phyloP scores from a whole-genome alignment of 345 rosid genomes.

The Brassica napus region Da-Ae NC_063450.1:16474001-16474500 shows the following conservation, averaged over 20 bases:
- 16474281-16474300: not conserved
- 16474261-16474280: not conserved
- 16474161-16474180: not conserved
- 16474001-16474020: no score
- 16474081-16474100: not conserved
- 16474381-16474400: not conserved
- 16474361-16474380: not conserved
- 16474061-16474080: not conserved
- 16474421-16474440: not conserved
- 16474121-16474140: not conserved
- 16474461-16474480: not conserved
- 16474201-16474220: not conserved
- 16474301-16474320: not conserved
- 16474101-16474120: not conserved
- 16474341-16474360: not conserved
- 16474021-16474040: no score
- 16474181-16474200: not conserved
- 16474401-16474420: not conserved
- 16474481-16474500: no score
- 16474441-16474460: not conserved
- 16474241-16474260: not conserved
- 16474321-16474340: not conserved
- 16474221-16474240: not conserved
- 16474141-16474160: not conserved
- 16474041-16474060: not conserved